phyloP scores from a whole-genome alignment of 768 basidiomycete genomes.

The Hericium coralloides region DNA sequence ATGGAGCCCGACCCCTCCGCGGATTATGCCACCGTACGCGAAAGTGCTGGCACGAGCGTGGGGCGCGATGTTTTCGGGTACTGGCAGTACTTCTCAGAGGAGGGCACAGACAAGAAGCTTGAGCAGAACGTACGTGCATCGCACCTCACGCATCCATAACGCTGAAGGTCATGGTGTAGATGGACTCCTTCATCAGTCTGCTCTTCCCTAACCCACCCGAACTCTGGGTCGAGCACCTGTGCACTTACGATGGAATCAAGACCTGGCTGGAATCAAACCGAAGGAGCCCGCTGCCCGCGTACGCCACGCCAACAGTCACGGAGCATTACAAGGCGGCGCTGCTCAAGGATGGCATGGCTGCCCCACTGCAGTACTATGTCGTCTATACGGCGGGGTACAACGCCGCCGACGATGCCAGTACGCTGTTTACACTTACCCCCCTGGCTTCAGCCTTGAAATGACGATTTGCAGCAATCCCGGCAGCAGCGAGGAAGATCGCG shows the following conservation, averaged over 20 bases:
- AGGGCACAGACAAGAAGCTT: constrained; percentile 23
- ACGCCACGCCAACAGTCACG: constrained; percentile 25
- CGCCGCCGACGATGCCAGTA: constrained; percentile 21
- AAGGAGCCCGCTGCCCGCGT: constrained; percentile 18
- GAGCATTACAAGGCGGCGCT: constrained; percentile 17
- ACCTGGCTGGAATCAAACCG: constrained; percentile 15
- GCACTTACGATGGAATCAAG: constrained; percentile 27
- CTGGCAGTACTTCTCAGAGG: constrained; percentile 28
- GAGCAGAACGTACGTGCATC: constrained; percentile 22
- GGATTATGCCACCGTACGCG: constrained; percentile 19
- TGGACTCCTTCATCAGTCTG: too few relatives aligned
- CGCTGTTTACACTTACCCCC: background rate
- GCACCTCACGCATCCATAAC: background rate
- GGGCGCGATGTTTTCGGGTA: constrained; percentile 35
- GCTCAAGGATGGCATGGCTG: constrained; percentile 22
- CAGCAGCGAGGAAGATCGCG: constrained; percentile 12
- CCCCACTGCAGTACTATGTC: constrained; percentile 31
- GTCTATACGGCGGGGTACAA: constrained; percentile 20
- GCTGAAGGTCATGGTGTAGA: too few relatives aligned
- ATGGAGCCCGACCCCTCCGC: constrained; percentile 15
- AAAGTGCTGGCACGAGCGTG: constrained; percentile 18
- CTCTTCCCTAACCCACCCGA: too few relatives aligned
- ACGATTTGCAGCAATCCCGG: background rate
- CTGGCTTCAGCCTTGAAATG: background rate
- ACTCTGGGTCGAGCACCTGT: constrained; percentile 23